Evolutionary conservation across 345 rosid species (phyloP), one percentile per base, ranked within the genome.

Genomic region (Populus simonii): DNA sequence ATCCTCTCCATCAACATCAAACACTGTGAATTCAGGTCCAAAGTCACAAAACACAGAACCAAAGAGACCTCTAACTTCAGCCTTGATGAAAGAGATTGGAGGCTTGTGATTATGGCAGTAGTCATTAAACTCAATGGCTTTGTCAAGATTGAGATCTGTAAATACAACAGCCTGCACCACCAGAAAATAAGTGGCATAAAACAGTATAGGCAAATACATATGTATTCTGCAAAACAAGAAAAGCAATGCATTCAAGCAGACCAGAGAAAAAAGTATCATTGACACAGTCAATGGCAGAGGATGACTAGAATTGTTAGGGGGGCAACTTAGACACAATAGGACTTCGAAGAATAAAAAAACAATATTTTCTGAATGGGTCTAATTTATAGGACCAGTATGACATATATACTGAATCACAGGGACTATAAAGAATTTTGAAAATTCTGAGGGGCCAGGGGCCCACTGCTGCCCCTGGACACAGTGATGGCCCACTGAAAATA

Each of bases 61-160:
- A 89, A 96, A 96, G 68, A 96, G 95, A 75, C 99, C 99, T 85
- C 97, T 90, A 61, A 93, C 94, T 87, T 93, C 99, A 77, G 98
- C 86, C 86, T 89, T 93, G 80, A 96, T 86, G 82, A 96, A 96
- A 81, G 97, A 80, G 33, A 96, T 92, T 17, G 99, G 94, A 67
- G 99, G 99, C 69, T 90, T 89, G 78, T 90, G 97, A 80, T 71
- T 84, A 82, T 89, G 98, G 81, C 99, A 96, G 76, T 88, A 92
- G 79, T 93, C 97, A 79, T 96, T 77, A 57, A 91, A 90, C 77
- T 96, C 95, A 23, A 90, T 81, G 70, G 99, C 98, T 80, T 82
- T 90, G 36, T 89, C 90, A 61, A 92, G 81, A 88, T 88, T 88
- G 75, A 89, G 83, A 86, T 93, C 93, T 39, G 97, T 91, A 83